These are phyloP conservation scores for Clarireedia monteithiana DNA, from an alignment of 2,329 filamentous ascomycete species.

Conservation along the genomic window DNA sequence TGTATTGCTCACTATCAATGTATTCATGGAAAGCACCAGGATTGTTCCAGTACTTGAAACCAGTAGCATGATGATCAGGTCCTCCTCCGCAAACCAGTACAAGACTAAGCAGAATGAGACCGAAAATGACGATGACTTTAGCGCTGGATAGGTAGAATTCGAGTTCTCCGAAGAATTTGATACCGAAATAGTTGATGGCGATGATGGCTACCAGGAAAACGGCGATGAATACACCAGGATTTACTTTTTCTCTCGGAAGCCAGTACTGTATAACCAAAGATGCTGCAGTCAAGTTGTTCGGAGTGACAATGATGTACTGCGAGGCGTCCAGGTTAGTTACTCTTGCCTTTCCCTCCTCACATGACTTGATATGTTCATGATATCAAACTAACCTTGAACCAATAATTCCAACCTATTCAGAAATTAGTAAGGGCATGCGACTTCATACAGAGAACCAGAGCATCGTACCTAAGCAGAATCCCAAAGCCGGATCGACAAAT, in stretches of 20 bases:
- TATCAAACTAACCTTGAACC: conserved; percentile 23
- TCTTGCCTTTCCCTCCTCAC: background rate
- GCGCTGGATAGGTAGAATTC: conserved; percentile 45
- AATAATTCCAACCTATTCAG: conserved; percentile 22
- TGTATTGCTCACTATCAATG: conserved; percentile 16
- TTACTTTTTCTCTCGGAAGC: conserved; percentile 54
- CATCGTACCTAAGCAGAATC: conserved; percentile 63
- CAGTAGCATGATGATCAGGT: conserved; percentile 44
- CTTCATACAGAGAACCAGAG: background rate
- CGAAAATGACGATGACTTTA: conserved; percentile 61
- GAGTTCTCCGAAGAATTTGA: conserved; percentile 33
- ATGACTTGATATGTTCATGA: too few species aligned
- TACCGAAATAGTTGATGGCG: conserved; percentile 56
- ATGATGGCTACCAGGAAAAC: conserved; percentile 58
- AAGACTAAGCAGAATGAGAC: conserved; percentile 57
- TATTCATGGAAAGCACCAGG: conserved; percentile 37
- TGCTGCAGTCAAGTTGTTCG: conserved; percentile 77
- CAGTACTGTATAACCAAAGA: conserved; percentile 74
- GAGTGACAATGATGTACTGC: conserved; percentile 78
- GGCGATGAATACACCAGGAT: conserved; percentile 74
- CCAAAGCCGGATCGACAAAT: conserved; percentile 73
- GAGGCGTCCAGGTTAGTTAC: background rate
- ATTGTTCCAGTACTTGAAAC: conserved; percentile 42
- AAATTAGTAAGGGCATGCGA: background rate
- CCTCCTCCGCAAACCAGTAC: conserved; percentile 58